These are phyloP conservation scores for Sporormia fimetaria DNA, from an alignment of 495 filamentous ascomycete species.

Conservation along the genomic window DNA sequence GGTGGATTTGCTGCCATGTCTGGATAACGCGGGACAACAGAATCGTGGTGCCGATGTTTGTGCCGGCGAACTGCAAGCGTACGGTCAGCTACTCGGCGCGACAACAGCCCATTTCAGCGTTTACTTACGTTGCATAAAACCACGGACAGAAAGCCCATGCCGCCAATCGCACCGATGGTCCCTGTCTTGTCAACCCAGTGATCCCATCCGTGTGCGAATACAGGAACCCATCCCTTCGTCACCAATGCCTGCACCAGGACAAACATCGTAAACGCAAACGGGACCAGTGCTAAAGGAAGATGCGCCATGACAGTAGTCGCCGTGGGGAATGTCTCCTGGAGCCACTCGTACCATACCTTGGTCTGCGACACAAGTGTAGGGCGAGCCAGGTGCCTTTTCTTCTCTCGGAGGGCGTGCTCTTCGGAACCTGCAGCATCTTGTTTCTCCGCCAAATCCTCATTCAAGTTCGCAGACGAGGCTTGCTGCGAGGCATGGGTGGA, in stretches of 20 bases:
- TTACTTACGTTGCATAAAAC: conserved; percentile 54
- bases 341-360: conserved; percentile 40
- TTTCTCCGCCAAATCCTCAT: too few species aligned
- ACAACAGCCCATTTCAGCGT: conserved; percentile 9
- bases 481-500: too few species aligned
- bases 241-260: conserved; percentile 55
- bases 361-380: conserved; percentile 40
- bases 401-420: too few species aligned
- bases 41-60: conserved; percentile 60
- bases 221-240: conserved; percentile 55
- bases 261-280: conserved; percentile 58
- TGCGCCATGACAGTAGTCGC: conserved; percentile 47
- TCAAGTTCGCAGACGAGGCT: too few species aligned
- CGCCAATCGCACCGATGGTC: conserved; percentile 49
- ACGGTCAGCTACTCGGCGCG: neutral
- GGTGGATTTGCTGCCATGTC: conserved; percentile 47
- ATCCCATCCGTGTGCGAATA: conserved; percentile 57
- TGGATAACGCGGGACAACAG: conserved; percentile 55
- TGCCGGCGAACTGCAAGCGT: conserved; percentile 48
- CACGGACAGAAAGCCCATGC: conserved; percentile 57
- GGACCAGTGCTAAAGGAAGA: conserved; percentile 50
- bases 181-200: conserved; percentile 56
- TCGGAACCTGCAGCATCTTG: too few species aligned
- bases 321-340: conserved; percentile 55
- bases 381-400: too few species aligned